Base-by-base conservation (phyloP, 805 yeast genomes). In the Teunomyces pallodes region DNA sequence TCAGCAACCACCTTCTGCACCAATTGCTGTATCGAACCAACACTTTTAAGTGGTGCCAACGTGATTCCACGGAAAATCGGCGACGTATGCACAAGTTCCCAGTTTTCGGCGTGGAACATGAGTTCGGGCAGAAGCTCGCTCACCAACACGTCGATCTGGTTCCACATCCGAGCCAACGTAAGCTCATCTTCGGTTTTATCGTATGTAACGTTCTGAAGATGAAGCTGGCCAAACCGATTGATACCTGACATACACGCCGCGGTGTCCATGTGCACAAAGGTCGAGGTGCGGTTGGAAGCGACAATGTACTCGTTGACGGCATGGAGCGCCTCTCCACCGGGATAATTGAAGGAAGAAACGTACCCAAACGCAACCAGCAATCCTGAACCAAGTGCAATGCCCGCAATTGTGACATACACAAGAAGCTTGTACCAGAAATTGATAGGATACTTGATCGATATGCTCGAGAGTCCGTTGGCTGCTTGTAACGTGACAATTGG, bases 231-330 rank as follows among this genome's bases (percentile, higher is more conserved):
- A 67, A 92, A 92, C 45, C 81, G 73, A 2, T 91, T 80, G 3
- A 83, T 84, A 7, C 98, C 98, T 1, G 92, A 82, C 94, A 89
- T 90, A 58, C 96, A 88, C 0, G 92, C 77, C 0, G 87, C 80
- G 2, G 85, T 84, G 57, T 87, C 95, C 69, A 89, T 67, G 64
- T 91, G 96, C 8, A 91, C 81, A 0, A 74, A 64, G 13, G 72
- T 49, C 12, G 60, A 49, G 56, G 3, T 62, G 45, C 3, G 52
- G 24, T 20, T 20, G 24, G 24, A 20, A 5, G 24, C 6, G 7
- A 67, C 45, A 24, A 79, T 56, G 36, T 70, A 61, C 8, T 70
- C 56, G 57, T 89, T 86, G 49, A 87, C 74, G 17, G 59, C 58
- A 12, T 60, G 51, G 30, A 90, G 66, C 0, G 96, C 96, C 1